These are phyloP conservation scores for Sordariomycetes sp. DNA, from an alignment of 2,329 filamentous ascomycete species.

Conservation along the genomic window DNA sequence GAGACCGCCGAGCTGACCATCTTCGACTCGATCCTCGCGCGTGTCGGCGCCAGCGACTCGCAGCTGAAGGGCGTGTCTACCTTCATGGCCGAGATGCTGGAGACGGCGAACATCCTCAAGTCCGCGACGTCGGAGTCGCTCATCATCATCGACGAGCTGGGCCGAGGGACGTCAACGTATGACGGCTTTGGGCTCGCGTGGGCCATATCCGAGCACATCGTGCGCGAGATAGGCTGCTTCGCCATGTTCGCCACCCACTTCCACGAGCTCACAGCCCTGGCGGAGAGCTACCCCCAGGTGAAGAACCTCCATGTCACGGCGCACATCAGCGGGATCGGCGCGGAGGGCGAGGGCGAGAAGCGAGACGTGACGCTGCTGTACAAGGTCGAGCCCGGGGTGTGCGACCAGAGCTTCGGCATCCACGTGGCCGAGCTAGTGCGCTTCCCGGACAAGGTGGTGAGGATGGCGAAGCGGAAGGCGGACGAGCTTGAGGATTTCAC, in stretches of 20 bases:
- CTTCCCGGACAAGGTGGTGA: slow-evolving; percentile 93
- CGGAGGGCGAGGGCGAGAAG: slow-evolving; percentile 22
- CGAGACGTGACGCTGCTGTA: slow-evolving; percentile 91
- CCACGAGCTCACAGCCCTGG: slow-evolving; percentile 89
- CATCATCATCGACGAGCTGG: slow-evolving; percentile 97
- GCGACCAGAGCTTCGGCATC: slow-evolving; percentile 96
- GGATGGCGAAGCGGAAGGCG: slow-evolving; percentile 98
- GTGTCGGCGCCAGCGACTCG: slow-evolving; percentile 90
- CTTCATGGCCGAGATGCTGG: slow-evolving; percentile 99
- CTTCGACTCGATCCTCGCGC: slow-evolving; percentile 92
- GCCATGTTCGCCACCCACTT: slow-evolving; percentile 97
- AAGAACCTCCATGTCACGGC: slow-evolving; percentile 93
- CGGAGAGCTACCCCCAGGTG: slow-evolving; percentile 77
- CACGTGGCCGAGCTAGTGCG: slow-evolving; percentile 95
- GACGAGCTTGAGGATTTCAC: slow-evolving; percentile 97
- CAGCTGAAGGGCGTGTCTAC: slow-evolving; percentile 97
- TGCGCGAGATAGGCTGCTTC: slow-evolving; percentile 89
- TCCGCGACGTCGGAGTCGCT: slow-evolving; percentile 89
- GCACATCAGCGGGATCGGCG: slow-evolving; percentile 57
- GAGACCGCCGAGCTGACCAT: slow-evolving; percentile 83
- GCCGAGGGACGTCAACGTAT: slow-evolving; percentile 93
- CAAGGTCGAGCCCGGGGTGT: slow-evolving; percentile 91
- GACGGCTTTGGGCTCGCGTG: slow-evolving; percentile 98
- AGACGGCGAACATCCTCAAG: slow-evolving; percentile 97
- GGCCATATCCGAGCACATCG: slow-evolving; percentile 96